Conservation (phyloP, 1,284 basidiomycete species). For the Rhizoctonia solani region DNA sequence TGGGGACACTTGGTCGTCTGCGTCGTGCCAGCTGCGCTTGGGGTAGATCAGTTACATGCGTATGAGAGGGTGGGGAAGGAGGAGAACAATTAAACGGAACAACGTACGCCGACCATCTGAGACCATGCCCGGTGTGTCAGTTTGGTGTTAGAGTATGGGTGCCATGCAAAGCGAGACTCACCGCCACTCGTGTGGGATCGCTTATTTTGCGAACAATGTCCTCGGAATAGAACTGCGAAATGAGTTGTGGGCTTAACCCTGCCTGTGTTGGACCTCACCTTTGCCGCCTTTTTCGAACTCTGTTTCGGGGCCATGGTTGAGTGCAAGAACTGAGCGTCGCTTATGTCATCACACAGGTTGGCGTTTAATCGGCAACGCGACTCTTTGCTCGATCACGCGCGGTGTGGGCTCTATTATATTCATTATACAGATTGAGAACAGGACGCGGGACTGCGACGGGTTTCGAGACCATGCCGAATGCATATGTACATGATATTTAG, state of each 20-base stretch:
- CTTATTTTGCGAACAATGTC: conserved; percentile 64
- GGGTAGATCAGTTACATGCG: neutral
- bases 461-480: neutral
- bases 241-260: neutral
- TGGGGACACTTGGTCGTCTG: conserved; percentile 61
- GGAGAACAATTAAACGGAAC: too few species aligned
- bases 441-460: neutral
- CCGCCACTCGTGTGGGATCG: conserved; percentile 45
- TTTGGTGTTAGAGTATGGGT: conserved; percentile 41
- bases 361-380: too few species aligned
- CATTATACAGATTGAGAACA: neutral
- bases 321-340: neutral
- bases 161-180: conserved; percentile 19
- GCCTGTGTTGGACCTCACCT: neutral
- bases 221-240: conserved; percentile 71
- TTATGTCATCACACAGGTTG: neutral
- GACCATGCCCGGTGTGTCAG: neutral
- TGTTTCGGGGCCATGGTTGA: conserved; percentile 8
- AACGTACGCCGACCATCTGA: conserved; percentile 31
- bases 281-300: conserved; percentile 9
- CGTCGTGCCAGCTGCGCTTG: conserved; percentile 82
- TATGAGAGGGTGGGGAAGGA: neutral
- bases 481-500: neutral
- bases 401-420: neutral
- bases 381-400: too few species aligned